These are phyloP conservation scores for Lotmaria passim DNA, from an alignment of 208 protist species.

Conservation along the genomic window DNA sequence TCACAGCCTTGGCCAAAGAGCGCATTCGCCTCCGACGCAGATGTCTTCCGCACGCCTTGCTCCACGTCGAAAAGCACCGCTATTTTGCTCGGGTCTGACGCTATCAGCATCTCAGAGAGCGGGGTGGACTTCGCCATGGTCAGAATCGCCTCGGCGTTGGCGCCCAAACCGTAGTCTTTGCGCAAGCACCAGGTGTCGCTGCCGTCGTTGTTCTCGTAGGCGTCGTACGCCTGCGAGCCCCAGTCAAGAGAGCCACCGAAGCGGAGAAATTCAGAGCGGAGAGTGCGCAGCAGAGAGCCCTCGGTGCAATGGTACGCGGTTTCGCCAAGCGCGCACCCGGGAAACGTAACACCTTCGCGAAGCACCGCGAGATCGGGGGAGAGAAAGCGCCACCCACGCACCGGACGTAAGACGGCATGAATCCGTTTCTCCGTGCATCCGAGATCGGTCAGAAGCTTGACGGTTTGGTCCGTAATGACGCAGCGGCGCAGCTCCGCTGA, in stretches of 20 bases:
- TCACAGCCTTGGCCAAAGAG: slow-evolving; percentile 55
- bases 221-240: slow-evolving; percentile 62
- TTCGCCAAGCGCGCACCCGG: slow-evolving; percentile 73
- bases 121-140: slow-evolving; percentile 51
- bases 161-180: slow-evolving; percentile 74
- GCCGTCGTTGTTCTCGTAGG: slow-evolving; percentile 68
- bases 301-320: slow-evolving; percentile 72
- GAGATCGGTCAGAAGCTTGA: slow-evolving; percentile 77
- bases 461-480: slow-evolving; percentile 66
- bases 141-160: slow-evolving; percentile 66
- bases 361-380: slow-evolving; percentile 48
- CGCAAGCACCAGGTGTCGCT: slow-evolving; percentile 69
- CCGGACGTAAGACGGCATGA: slow-evolving; percentile 46
- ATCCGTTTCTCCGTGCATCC: slow-evolving; percentile 64
- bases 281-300: slow-evolving; percentile 57
- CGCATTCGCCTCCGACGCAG: slow-evolving; percentile 4
- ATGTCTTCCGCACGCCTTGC: slow-evolving; percentile 41
- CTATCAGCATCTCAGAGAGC: slow-evolving; percentile 53
- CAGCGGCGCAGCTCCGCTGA: slow-evolving; percentile 45
- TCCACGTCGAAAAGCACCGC: slow-evolving; percentile 75
- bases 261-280: slow-evolving; percentile 77
- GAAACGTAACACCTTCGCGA: slow-evolving; percentile 57
- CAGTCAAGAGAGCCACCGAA: slow-evolving; percentile 76
- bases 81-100: slow-evolving; percentile 57
- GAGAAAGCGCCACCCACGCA: slow-evolving; percentile 72